Conservation (phyloP, 495 filamentous ascomycete species). For the Hypoxylon cercidicola region DNA sequence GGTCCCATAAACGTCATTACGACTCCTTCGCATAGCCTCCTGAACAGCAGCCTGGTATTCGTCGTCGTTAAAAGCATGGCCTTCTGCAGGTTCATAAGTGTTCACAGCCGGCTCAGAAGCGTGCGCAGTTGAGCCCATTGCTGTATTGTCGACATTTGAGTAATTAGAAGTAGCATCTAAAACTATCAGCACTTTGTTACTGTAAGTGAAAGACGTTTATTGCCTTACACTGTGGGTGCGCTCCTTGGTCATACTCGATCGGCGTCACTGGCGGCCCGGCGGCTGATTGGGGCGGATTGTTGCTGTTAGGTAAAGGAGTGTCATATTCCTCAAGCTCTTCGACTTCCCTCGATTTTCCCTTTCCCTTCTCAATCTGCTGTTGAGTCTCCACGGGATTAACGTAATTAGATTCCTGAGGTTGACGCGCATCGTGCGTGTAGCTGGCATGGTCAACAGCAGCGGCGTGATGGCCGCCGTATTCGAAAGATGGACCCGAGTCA, state of each 20-base stretch:
- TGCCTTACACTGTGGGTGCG: constrained; percentile 30
- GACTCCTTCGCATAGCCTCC: constrained; percentile 36
- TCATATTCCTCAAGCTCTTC: constrained; percentile 26
- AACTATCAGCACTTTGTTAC: constrained; percentile 16
- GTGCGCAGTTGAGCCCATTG: constrained; percentile 7
- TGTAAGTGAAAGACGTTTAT: not conserved
- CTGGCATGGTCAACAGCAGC: constrained; percentile 29
- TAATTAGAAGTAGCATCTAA: constrained; percentile 30
- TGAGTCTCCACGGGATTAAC: constrained; percentile 29
- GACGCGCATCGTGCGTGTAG: constrained; percentile 40
- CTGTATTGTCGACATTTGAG: not conserved
- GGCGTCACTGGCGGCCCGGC: constrained; percentile 1
- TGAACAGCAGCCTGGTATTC: constrained; percentile 35
- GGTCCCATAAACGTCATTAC: constrained; percentile 28
- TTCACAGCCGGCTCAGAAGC: constrained; percentile 16
- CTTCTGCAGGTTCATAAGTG: constrained; percentile 28
- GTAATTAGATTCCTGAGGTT: constrained; percentile 31
- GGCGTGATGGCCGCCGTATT: constrained; percentile 26
- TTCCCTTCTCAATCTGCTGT: constrained; percentile 36
- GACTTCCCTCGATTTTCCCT: constrained; percentile 30
- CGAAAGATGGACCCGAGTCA: constrained; percentile 22
- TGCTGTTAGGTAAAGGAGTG: constrained; percentile 9
- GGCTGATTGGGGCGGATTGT: constrained; percentile 7
- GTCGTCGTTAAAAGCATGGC: constrained; percentile 17
- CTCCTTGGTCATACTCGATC: constrained; percentile 27